A percentile compares a stretch with the other conserved stretches of the same genome.
phyloP scores from a whole-genome alignment of 805 yeast genomes.

The Kazachstania bromeliacearum region DNA sequence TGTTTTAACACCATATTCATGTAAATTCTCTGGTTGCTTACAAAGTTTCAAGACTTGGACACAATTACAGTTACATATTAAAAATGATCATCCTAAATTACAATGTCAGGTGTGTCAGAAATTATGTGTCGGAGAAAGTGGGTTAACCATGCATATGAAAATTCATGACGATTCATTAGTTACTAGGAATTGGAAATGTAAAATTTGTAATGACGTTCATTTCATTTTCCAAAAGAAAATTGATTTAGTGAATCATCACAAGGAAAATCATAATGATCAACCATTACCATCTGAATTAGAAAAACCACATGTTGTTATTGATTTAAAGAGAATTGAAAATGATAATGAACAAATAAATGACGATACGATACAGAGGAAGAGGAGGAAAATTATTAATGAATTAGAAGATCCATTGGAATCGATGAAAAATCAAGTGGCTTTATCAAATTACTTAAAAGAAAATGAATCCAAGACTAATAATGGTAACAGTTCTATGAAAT shows the following conservation, averaged over 20 bases:
- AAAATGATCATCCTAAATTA: constrained; percentile 62
- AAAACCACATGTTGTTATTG: neutral
- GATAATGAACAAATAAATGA: neutral
- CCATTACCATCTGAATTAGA: constrained; percentile 9
- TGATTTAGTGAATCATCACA: constrained; percentile 48
- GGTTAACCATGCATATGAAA: constrained; percentile 63
- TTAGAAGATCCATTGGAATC: too few species aligned
- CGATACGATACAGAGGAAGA: neutral
- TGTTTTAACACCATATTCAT: constrained; percentile 35
- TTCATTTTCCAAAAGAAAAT: constrained; percentile 46
- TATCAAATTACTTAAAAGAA: constrained; percentile 17
- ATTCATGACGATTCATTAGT: constrained; percentile 49
- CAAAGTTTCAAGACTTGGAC: constrained; percentile 60
- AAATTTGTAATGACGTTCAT: constrained; percentile 33
- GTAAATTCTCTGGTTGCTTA: constrained; percentile 55
- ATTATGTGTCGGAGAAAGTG: constrained; percentile 63
- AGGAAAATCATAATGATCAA: constrained; percentile 32
- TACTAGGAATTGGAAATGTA: constrained; percentile 61
- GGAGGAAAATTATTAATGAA: constrained; percentile 7
- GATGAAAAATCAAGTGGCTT: constrained; percentile 18
- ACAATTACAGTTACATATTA: constrained; percentile 60
- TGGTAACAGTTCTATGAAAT: constrained; percentile 17
- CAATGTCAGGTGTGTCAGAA: constrained; percentile 58
- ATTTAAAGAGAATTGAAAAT: neutral
- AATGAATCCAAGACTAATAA: constrained; percentile 15